phyloP scores from a whole-genome alignment of 306 rosid species.

The Rosa chinensis region DNA sequence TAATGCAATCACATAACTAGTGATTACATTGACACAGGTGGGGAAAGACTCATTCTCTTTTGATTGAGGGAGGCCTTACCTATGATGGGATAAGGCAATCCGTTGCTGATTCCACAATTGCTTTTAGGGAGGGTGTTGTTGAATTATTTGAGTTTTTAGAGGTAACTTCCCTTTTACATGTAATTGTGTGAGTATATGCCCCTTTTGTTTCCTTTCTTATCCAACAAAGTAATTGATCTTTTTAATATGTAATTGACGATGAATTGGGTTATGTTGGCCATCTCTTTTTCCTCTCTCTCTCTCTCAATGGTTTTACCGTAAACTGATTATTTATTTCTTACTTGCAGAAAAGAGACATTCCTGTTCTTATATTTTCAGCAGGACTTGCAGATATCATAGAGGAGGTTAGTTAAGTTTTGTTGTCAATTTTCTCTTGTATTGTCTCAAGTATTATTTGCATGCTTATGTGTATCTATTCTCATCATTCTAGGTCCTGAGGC shows the following conservation, averaged over 20 bases:
- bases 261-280: constrained; percentile 1
- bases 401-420: constrained; percentile 59
- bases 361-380: constrained; percentile 87
- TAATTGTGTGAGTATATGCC: background rate
- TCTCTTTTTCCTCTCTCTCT: background rate
- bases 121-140: constrained; percentile 89
- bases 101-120: constrained; percentile 68
- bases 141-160: constrained; percentile 81
- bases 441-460: constrained; percentile 9
- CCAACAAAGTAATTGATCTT: background rate
- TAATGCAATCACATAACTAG: background rate
- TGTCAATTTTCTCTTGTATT: constrained; percentile 18
- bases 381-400: constrained; percentile 95
- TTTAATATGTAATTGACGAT: background rate
- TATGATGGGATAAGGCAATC: constrained; percentile 70
- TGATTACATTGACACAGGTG: constrained; percentile 59
- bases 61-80: constrained; percentile 87
- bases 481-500: constrained; percentile 67
- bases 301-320: background rate
- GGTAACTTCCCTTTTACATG: constrained; percentile 36
- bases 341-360: constrained; percentile 76
- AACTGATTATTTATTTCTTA: constrained; percentile 5
- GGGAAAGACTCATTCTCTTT: constrained; percentile 80
- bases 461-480: constrained; percentile 19
- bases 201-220: background rate